These are phyloP conservation scores for Colletotrichum abscissum DNA, from an alignment of 2,329 filamentous ascomycete genomes.

Conservation along the genomic window DNA sequence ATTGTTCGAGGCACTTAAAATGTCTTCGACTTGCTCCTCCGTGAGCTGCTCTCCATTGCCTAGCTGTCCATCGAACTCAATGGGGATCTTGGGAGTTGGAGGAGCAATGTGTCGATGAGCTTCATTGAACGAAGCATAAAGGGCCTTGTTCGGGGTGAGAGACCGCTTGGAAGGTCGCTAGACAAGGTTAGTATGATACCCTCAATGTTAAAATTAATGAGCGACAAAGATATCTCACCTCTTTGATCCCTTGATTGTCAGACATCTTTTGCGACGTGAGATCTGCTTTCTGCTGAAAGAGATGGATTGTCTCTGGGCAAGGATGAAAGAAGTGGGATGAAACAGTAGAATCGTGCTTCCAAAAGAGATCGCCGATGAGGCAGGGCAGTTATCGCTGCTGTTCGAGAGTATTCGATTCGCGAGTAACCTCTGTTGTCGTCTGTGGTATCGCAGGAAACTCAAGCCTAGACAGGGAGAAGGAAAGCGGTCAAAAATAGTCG, in stretches of 20 bases:
- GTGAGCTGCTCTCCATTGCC: not conserved
- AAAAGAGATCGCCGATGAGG: not conserved
- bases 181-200: not conserved
- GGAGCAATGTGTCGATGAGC: slow-evolving; percentile 33
- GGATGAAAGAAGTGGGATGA: not conserved
- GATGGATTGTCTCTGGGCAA: not conserved
- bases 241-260: not conserved
- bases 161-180: slow-evolving; percentile 28
- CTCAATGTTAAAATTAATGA: not conserved
- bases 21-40: slow-evolving; percentile 24
- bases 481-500: not conserved
- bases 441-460: not conserved
- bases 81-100: slow-evolving; percentile 4
- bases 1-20: slow-evolving; percentile 3
- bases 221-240: not conserved
- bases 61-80: slow-evolving; percentile 3
- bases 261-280: not conserved
- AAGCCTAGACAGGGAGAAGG: not conserved
- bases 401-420: not conserved
- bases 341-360: not conserved
- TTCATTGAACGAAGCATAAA: slow-evolving; percentile 32
- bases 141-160: slow-evolving; percentile 29
- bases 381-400: not conserved
- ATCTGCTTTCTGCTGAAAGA: not conserved
- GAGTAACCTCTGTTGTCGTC: not conserved